Conservation (phyloP, 129 eudicot genomes). For the Flaveria bidentis region DNA sequence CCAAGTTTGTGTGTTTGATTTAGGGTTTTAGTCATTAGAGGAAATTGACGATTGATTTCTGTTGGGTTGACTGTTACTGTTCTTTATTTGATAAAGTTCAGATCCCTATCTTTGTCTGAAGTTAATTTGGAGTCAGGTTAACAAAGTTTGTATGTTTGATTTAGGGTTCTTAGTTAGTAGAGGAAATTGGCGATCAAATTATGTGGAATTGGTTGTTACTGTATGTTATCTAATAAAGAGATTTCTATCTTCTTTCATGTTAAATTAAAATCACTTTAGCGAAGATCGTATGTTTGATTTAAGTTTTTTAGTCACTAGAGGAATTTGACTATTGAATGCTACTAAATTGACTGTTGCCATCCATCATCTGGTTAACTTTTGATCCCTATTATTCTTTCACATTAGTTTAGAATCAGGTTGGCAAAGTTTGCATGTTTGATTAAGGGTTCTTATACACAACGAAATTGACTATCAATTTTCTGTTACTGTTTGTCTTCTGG, state of each 20-base stretch:
- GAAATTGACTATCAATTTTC: too few species aligned
- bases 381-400: slow-evolving; percentile 8
- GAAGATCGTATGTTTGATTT: not conserved
- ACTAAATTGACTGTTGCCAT: not conserved
- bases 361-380: not conserved
- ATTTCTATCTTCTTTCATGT: not conserved
- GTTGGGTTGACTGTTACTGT: not conserved
- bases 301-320: not conserved
- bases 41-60: slow-evolving; percentile 9
- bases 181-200: not conserved
- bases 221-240: not conserved
- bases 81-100: not conserved
- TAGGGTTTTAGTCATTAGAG: slow-evolving; percentile 12
- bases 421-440: not conserved
- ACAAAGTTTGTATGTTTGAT: not conserved
- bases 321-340: not conserved
- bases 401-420: not conserved
- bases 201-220: not conserved
- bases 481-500: too few species aligned
- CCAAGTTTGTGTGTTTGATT: slow-evolving; percentile 10
- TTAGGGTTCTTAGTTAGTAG: not conserved
- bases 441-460: not conserved
- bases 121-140: slow-evolving; percentile 8
- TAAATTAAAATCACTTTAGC: slow-evolving; percentile 7
- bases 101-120: not conserved